Evolutionary conservation across 228 moss, liverwort and hornwort species (phyloP), one percentile per base, ranked within the genome.

Genomic region (Sphagnum magellanicum): DNA sequence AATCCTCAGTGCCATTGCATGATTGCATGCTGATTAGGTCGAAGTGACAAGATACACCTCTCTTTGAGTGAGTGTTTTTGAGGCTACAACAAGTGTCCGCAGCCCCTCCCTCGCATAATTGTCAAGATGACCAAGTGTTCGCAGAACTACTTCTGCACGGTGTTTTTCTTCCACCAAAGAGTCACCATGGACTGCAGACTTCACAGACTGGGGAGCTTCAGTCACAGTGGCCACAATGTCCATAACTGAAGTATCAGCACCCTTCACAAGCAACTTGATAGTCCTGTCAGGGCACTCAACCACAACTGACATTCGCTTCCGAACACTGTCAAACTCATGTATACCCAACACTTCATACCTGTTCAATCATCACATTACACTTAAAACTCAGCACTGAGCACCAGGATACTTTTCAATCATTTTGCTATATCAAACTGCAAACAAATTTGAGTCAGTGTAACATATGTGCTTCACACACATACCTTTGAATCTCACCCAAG

Each of bases 251-350:
- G 75, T 78, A 74, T 87, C 83, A 71, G 83, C 86, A 32, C 86
- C 86, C 80, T 87, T 87, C 68, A 83, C 59, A 9, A 87, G 67
- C 48, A 87, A 64, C 55, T 87, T 79, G 14, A 76, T 63, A 46
- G 67, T 87, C 59, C 75, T 77, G 71, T 87, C 83, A 8, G 86
- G 83, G 50, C 83, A 80, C 53, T 64, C 75, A 13, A 87, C 50
- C 11, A 87, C 51, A 10, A 87, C 82, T 62, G 86, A 87, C 86
- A 87, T 87, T 16, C 83, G 75, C 76, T 78, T 87, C 64, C 80
- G 80, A 55, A 78, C 57, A 67, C 86, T 87, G 60, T 87, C 82
- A 76, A 83, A 87, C 72, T 87, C 86, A 51, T 87, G 86, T 6
- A 76, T 57, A 61, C 86, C 86, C 77, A 85, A 53, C 16, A 79